A percentile compares a stretch with the other conserved stretches of the same genome.
phyloP scores from a whole-genome alignment of 345 rosid species.

The Rhizophora apiculata region DNA sequence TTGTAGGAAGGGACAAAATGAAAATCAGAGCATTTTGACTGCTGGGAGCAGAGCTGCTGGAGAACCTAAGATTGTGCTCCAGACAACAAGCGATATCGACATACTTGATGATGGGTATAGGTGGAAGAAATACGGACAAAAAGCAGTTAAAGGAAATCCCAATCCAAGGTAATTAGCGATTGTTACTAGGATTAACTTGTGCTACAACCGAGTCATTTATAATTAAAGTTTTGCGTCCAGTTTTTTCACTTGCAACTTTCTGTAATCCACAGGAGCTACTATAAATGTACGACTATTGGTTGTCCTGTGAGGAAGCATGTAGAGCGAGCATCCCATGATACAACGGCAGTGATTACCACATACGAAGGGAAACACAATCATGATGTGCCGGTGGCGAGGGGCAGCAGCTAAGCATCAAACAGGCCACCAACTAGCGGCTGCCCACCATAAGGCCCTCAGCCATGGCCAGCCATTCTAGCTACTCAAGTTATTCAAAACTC shows the following conservation, averaged over 20 bases:
- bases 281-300: constrained; percentile 23
- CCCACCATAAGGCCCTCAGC: constrained; percentile 65
- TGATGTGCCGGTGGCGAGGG: constrained; percentile 29
- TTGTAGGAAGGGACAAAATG: constrained; percentile 24
- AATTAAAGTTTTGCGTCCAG: not conserved
- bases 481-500: constrained; percentile 25
- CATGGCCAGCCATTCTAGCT: constrained; percentile 37
- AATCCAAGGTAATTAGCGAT: constrained; percentile 28
- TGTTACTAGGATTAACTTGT: not conserved
- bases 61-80: constrained; percentile 31
- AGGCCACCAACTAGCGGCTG: constrained; percentile 28
- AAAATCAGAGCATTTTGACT: constrained; percentile 21
- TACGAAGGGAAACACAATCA: constrained; percentile 38
- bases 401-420: constrained; percentile 53
- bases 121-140: constrained; percentile 34
- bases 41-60: constrained; percentile 28
- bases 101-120: constrained; percentile 34
- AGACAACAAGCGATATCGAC: constrained; percentile 33
- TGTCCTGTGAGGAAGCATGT: constrained; percentile 36
- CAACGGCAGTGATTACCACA: constrained; percentile 29
- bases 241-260: not conserved
- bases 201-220: not conserved
- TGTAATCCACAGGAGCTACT: constrained; percentile 27
- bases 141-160: constrained; percentile 34
- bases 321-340: constrained; percentile 34